phyloP scores from a whole-genome alignment of 1,284 basidiomycete genomes.

The Amylostereum areolatum region DNA sequence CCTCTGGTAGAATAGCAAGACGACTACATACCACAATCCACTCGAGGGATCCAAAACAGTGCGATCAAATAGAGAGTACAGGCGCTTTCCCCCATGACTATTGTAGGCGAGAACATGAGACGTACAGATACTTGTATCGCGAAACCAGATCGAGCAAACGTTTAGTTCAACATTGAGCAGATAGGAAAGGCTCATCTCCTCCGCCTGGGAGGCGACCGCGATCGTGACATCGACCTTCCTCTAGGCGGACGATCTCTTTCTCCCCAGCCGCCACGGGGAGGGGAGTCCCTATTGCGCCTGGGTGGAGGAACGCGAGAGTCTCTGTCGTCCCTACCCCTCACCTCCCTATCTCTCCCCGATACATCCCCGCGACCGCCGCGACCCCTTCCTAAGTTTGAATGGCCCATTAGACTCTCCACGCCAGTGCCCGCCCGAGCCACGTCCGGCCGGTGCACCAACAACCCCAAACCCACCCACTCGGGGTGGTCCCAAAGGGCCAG shows the following conservation, averaged over 20 bases:
- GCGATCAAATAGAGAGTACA: too few relatives aligned
- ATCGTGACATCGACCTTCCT: conserved; percentile 33
- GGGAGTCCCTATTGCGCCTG: conserved; percentile 32
- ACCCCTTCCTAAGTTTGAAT: conserved; percentile 31
- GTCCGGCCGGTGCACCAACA: conserved; percentile 24
- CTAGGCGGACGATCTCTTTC: conserved; percentile 28
- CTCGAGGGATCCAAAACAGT: too few relatives aligned
- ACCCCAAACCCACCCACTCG: conserved; percentile 33
- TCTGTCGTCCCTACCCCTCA: conserved; percentile 25
- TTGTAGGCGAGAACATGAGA: too few relatives aligned
- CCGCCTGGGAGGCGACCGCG: conserved; percentile 23
- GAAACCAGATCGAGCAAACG: too few relatives aligned
- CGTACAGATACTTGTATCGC: too few relatives aligned
- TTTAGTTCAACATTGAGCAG: too few relatives aligned
- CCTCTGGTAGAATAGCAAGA: too few relatives aligned
- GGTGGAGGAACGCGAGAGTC: conserved; percentile 27
- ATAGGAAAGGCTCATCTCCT: conserved; percentile 5
- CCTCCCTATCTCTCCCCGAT: conserved; percentile 16
- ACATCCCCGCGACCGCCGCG: conserved; percentile 37
- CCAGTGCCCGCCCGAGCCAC: conserved; percentile 61
- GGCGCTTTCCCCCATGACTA: too few relatives aligned
- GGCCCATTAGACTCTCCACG: conserved; percentile 51
- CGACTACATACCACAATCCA: too few relatives aligned
- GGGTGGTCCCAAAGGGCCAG: conserved; percentile 8
- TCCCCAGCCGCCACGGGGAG: conserved; percentile 32